These are phyloP conservation scores for Bruguiera parviflora DNA, from an alignment of 345 rosid genomes.

Conservation along the genomic window DNA sequence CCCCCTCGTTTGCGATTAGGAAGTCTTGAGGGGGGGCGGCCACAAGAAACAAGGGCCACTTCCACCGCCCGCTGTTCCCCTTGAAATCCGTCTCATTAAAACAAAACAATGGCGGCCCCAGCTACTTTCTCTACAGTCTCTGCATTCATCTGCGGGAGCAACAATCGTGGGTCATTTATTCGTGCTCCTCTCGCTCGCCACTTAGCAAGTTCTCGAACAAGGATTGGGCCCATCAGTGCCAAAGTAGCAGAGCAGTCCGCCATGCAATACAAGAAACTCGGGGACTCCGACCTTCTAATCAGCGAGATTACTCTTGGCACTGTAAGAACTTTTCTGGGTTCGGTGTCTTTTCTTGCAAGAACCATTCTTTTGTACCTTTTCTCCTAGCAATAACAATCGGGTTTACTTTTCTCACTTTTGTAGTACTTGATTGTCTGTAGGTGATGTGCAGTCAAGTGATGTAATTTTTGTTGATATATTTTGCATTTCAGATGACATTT, in stretches of 20 bases:
- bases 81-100: too few species aligned
- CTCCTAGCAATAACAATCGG: background rate
- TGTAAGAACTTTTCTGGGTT: conserved; percentile 28
- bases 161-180: background rate
- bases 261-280: conserved; percentile 67
- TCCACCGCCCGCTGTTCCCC: too few species aligned
- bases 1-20: too few species aligned
- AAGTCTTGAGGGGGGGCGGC: too few species aligned
- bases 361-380: background rate
- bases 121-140: conserved; percentile 22
- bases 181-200: background rate
- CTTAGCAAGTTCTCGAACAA: conserved; percentile 15
- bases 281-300: conserved; percentile 64
- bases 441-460: background rate
- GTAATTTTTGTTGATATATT: background rate
- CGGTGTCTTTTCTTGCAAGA: too few species aligned
- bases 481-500: conserved; percentile 3
- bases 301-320: conserved; percentile 75
- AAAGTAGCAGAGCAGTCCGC: conserved; percentile 38
- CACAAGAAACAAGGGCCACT: too few species aligned
- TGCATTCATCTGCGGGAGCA: conserved; percentile 5
- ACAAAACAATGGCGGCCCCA: conserved; percentile 27
- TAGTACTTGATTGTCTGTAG: background rate
- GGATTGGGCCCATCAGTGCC: conserved; percentile 23
- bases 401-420: background rate